Evolutionary conservation across 108 stramenopile genomes (phyloP), one percentile per base, ranked within the genome.

Genomic region (Fragilaria radians): DNA sequence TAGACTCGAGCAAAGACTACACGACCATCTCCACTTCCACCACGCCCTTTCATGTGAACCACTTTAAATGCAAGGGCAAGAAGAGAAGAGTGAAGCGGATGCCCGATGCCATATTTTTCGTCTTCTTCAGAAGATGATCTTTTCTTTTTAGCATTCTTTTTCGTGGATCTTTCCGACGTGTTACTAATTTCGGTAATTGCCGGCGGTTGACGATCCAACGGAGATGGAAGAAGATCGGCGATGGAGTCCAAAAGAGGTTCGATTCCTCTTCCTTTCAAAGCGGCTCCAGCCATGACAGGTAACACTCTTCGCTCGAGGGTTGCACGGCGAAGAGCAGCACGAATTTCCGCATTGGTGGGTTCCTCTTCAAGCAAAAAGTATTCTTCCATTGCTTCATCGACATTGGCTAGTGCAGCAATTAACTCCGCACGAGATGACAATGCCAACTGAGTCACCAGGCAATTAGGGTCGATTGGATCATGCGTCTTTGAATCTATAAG

Each of bases 241-340:
- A 97, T 80, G 24, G 78, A 74, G 73, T 99, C 97, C 53, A 99
- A 74, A 7, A 98, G 56, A 18, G 94, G 85, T 59, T 98, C 96
- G 21, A 98, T 81, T 25, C 97, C 97, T 46, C 82, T 78, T 33
- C 96, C 92, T 56, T 83, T 78, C 48, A 98, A 68, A 9, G 97
- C 93, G 30, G 96, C 85, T 5, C 74, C 80, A 27, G 89, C 78
- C 71, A 94, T 65, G 24, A 89, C 85, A 34, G 93, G 93, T 46
- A 89, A 64, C 5, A 71, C 75, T 25, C 70, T 62, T 55, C 82
- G 73, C 48, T 59, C 48, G 48, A 91, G 54, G 17, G 90, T 87
- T 1, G 79, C 79, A 45, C 89, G 66, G 29, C 94, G 66, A 2
- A 96, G 54, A 23, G 91, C 86, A 2, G 70, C 51, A 70, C 74